phyloP scores from a whole-genome alignment of 108 stramenopile genomes.

The Bacterosira constricta region DNA sequence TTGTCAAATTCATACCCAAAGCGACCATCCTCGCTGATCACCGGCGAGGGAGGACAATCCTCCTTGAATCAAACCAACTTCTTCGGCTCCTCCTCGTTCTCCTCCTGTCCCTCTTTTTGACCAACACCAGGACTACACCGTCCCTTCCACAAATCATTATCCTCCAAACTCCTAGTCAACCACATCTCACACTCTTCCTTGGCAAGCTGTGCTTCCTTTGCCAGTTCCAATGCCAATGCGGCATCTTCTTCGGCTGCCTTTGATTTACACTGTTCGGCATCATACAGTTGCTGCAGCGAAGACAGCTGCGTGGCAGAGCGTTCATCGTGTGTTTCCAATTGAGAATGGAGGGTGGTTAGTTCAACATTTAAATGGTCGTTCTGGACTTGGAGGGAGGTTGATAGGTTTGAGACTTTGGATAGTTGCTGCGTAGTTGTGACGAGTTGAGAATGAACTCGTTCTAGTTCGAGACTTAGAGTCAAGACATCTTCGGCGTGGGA shows the following conservation, averaged over 20 bases:
- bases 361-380: slow-evolving; percentile 46
- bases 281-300: slow-evolving; percentile 43
- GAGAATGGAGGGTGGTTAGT: slow-evolving; percentile 31
- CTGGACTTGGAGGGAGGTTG: slow-evolving; percentile 27
- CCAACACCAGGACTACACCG: slow-evolving; percentile 21
- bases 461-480: slow-evolving; percentile 69
- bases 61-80: slow-evolving; percentile 32
- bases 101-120: slow-evolving; percentile 5
- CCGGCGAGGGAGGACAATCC: slow-evolving; percentile 22
- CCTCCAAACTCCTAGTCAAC: slow-evolving; percentile 56
- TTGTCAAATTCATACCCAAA: not conserved
- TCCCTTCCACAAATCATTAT: slow-evolving; percentile 51
- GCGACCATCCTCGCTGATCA: not conserved
- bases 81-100: slow-evolving; percentile 11
- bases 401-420: slow-evolving; percentile 51
- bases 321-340: slow-evolving; percentile 33
- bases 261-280: slow-evolving; percentile 36
- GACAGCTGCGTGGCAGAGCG: slow-evolving; percentile 17
- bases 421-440: slow-evolving; percentile 52
- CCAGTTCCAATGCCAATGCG: slow-evolving; percentile 72
- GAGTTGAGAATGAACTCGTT: slow-evolving; percentile 62
- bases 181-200: slow-evolving; percentile 69
- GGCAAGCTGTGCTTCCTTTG: slow-evolving; percentile 65
- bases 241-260: slow-evolving; percentile 90
- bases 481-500: slow-evolving; percentile 82